Base-by-base conservation (phyloP, 495 filamentous ascomycete species). In the Xylaria intraflava region DNA sequence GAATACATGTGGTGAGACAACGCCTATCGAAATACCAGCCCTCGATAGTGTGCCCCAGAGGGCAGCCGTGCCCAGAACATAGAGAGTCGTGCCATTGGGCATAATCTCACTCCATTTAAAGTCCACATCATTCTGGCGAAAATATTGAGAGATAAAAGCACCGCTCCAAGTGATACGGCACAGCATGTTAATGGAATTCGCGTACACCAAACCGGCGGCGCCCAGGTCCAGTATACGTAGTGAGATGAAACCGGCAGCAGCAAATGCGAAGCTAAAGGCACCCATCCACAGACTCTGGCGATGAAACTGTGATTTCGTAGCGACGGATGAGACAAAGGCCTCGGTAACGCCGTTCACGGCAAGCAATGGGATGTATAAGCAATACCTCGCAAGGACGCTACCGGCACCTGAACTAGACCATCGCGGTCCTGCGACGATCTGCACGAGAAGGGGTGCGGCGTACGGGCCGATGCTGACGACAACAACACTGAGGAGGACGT, bases 291-390 rank as follows among this genome's bases (percentile, higher is more conserved):
- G 61, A 3, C 85, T 85, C 69, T 99, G 93, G 3, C 58, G 65
- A 27, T 86, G 79, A 14, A 99, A 77, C 45, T 96, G 77, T 1
- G 68, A 56, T 49, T 84, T 71, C 5, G 75, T 84, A 0, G 93
- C 91, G 19, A 92, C 85, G 20, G 87, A 86, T 6, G 89, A 83
- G 10, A 97, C 89, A 55, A 97, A 97, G 0, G 92, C 89, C 70
- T 99, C 93, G 2, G 84, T 81, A 26, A 96, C 82, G 36, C 93
- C 93, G 62, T 99, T 99, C 56, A 95, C 68, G 1, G 90, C 94
- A 0, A 99, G 73, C 6, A 97, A 79, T 14, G 93, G 93, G 54
- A 99, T 89, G 65, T 96, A 96, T 63, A 87, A 88, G 69, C 86
- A 90, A 70, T 96, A 98, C 1, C 78, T 75, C 0, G 86, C 78